These are phyloP conservation scores for Rhinocladiella similis DNA, from an alignment of 2,329 filamentous ascomycete genomes.

Conservation along the genomic window DNA sequence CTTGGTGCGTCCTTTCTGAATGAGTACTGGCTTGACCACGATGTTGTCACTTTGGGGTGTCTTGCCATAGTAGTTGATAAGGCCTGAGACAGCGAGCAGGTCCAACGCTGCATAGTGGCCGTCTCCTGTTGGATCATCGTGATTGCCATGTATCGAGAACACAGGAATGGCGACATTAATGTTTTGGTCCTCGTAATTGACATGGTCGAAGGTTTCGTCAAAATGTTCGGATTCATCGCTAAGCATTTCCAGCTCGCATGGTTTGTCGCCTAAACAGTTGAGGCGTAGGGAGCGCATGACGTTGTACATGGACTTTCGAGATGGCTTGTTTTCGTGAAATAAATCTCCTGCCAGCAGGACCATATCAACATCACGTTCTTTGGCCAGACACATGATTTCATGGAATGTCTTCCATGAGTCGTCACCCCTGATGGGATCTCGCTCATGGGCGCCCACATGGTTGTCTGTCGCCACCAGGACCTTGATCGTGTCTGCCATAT, in stretches of 20 bases:
- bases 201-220: slow-evolving; percentile 83
- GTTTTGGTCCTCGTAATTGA: slow-evolving; percentile 96
- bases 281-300: slow-evolving; percentile 92
- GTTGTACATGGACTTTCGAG: slow-evolving; percentile 91
- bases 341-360: slow-evolving; percentile 90
- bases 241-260: slow-evolving; percentile 90
- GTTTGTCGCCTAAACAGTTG: slow-evolving; percentile 93
- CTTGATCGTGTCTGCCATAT: slow-evolving; percentile 78
- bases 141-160: slow-evolving; percentile 97
- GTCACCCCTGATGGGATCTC: slow-evolving; percentile 89
- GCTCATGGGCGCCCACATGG: slow-evolving; percentile 95
- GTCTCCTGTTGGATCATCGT: slow-evolving; percentile 96
- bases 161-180: slow-evolving; percentile 97
- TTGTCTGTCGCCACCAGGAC: slow-evolving; percentile 95
- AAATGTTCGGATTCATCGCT: slow-evolving; percentile 93
- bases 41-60: slow-evolving; percentile 93
- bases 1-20: slow-evolving; percentile 93
- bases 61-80: slow-evolving; percentile 95
- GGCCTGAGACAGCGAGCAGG: slow-evolving; percentile 82
- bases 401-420: slow-evolving; percentile 97
- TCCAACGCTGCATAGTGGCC: slow-evolving; percentile 90
- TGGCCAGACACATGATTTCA: slow-evolving; percentile 88
- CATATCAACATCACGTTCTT: slow-evolving; percentile 92
- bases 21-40: slow-evolving; percentile 81
- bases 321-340: slow-evolving; percentile 98